Percentiles rank a stretch among this genome's conserved stretches.
These are phyloP conservation scores for Asclepias syriaca DNA, from an alignment of 257 asterid genomes.

Conservation along the genomic window DNA sequence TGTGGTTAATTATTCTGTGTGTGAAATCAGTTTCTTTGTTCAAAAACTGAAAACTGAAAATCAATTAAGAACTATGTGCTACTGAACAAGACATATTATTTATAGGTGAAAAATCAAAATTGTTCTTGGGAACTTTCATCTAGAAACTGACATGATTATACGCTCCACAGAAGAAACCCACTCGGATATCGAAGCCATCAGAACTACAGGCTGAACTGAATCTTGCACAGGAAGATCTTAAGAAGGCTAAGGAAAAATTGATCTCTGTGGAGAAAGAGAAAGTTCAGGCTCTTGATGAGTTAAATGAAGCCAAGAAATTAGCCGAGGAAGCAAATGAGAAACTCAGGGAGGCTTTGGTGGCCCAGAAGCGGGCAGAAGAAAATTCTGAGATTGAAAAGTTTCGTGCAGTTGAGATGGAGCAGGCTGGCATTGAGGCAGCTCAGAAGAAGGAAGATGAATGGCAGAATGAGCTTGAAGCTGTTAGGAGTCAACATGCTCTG, in stretches of 20 bases:
- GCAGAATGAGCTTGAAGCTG: slow-evolving; percentile 69
- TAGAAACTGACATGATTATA: slow-evolving; percentile 13
- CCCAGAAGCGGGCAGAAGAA: slow-evolving; percentile 85
- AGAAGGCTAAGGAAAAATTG: slow-evolving; percentile 72
- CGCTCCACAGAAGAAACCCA: slow-evolving; percentile 55
- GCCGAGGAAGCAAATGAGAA: slow-evolving; percentile 79
- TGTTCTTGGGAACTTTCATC: slow-evolving; percentile 6
- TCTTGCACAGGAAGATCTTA: slow-evolving; percentile 73
- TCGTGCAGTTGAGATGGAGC: slow-evolving; percentile 86
- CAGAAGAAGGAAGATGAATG: slow-evolving; percentile 82
- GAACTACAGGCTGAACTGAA: slow-evolving; percentile 62
- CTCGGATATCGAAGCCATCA: slow-evolving; percentile 50
- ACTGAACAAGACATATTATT: background rate
- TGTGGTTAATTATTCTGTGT: background rate
- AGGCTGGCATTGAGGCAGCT: slow-evolving; percentile 78
- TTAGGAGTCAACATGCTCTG: slow-evolving; percentile 62
- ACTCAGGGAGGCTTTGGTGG: slow-evolving; percentile 77
- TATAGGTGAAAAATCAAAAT: background rate
- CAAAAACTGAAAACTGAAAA: background rate
- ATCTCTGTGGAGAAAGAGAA: slow-evolving; percentile 67
- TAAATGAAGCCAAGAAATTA: slow-evolving; percentile 62
- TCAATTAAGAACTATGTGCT: background rate
- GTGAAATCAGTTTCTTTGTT: background rate
- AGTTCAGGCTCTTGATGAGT: slow-evolving; percentile 59
- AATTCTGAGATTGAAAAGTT: slow-evolving; percentile 81